Percentiles rank a stretch among this genome's conserved stretches.
These are phyloP conservation scores for Fomes fomentarius DNA, from an alignment of 1,284 basidiomycete genomes.

Conservation along the genomic window DNA sequence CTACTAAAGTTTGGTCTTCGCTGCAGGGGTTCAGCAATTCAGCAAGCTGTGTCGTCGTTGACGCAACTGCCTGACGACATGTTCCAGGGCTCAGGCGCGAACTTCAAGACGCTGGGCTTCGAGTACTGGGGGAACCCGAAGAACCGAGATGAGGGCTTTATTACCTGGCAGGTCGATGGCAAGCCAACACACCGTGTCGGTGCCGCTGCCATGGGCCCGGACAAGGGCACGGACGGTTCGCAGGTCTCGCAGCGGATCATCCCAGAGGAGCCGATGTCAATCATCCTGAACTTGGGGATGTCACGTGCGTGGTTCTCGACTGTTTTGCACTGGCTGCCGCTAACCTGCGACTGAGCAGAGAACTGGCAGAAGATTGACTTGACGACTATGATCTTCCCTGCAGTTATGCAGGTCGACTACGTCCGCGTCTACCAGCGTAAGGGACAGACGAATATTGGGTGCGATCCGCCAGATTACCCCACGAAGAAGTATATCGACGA, in stretches of 20 bases:
- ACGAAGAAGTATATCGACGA: constrained; percentile 52
- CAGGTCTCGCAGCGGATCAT: constrained; percentile 57
- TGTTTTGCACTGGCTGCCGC: not conserved
- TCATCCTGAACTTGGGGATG: constrained; percentile 45
- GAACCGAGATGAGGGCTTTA: constrained; percentile 56
- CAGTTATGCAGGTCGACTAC: constrained; percentile 58
- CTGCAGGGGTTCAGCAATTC: constrained; percentile 38
- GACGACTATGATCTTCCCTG: constrained; percentile 39
- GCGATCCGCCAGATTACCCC: constrained; percentile 56
- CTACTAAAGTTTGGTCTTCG: not conserved
- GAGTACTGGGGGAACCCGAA: constrained; percentile 69
- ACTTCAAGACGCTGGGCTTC: constrained; percentile 54
- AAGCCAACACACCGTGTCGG: constrained; percentile 54
- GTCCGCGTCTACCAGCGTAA: constrained; percentile 61
- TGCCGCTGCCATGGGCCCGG: constrained; percentile 58
- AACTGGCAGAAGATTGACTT: constrained; percentile 56
- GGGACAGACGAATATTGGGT: constrained; percentile 51
- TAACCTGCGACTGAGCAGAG: constrained; percentile 24
- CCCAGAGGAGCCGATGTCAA: constrained; percentile 56
- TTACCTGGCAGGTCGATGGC: constrained; percentile 68
- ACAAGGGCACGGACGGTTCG: constrained; percentile 45
- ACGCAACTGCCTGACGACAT: constrained; percentile 52
- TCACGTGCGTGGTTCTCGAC: constrained; percentile 37
- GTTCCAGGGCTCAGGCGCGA: constrained; percentile 56
- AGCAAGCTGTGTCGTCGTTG: constrained; percentile 60